Conservation (phyloP, 148 eudicot genomes). For the Amaranthus hypochondriacus region DNA sequence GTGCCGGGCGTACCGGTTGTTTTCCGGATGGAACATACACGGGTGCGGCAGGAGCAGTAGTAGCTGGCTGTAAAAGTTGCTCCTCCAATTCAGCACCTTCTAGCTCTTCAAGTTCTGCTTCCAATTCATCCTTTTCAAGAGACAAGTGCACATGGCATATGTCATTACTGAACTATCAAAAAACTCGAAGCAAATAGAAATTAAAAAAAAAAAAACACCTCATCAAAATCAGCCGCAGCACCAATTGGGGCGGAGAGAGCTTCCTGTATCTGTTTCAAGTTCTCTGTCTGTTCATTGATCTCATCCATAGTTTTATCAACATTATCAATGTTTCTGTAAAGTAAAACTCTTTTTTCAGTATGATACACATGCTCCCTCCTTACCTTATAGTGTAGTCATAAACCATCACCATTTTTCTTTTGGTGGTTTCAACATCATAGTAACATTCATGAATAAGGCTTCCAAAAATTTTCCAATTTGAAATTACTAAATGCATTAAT, state of each 20-base stretch:
- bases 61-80: constrained; percentile 61
- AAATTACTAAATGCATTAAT: no score
- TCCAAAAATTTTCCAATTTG: no score
- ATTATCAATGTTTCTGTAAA: constrained; percentile 59
- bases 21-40: constrained; percentile 40
- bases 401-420: no score
- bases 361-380: background rate
- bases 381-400: no score
- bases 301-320: constrained; percentile 82
- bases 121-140: constrained; percentile 48
- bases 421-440: no score
- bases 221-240: constrained; percentile 56
- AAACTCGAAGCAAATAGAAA: background rate
- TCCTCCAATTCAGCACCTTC: constrained; percentile 68
- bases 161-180: background rate
- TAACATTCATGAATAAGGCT: no score
- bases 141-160: background rate
- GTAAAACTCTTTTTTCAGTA: background rate
- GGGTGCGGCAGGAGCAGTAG: constrained; percentile 44
- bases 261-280: constrained; percentile 60
- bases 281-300: constrained; percentile 69
- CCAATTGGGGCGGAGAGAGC: constrained; percentile 57
- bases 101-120: constrained; percentile 66
- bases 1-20: constrained; percentile 40
- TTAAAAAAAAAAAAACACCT: constrained; percentile 24